phyloP scores from a whole-genome alignment of 2,329 filamentous ascomycete genomes.

The Sclerotinia borealis region DNA sequence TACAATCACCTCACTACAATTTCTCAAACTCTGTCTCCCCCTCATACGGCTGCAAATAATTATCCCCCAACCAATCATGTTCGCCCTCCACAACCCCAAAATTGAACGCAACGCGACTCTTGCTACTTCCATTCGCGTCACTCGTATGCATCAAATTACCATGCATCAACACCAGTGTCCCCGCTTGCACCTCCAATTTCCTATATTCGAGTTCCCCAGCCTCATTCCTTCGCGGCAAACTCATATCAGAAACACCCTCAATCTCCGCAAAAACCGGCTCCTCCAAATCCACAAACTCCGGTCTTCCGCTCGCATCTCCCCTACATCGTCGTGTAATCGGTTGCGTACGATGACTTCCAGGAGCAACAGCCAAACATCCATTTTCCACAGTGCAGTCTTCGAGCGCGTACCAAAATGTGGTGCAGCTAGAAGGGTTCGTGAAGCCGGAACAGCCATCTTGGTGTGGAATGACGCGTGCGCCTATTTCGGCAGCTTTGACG shows the following conservation, averaged over 20 bases:
- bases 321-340: neutral
- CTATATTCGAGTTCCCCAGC: neutral
- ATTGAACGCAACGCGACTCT: slow-evolving; percentile 2
- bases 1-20: no score
- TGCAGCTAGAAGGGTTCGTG: neutral
- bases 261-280: neutral
- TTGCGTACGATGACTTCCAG: neutral
- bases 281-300: neutral
- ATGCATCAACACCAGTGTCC: slow-evolving; percentile 6
- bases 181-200: slow-evolving; percentile 5
- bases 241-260: neutral
- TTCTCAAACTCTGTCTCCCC: neutral
- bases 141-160: slow-evolving; percentile 8
- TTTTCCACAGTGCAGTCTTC: neutral
- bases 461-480: neutral
- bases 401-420: slow-evolving; percentile 5
- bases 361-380: neutral
- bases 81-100: slow-evolving; percentile 1
- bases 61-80: neutral
- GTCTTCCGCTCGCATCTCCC: neutral
- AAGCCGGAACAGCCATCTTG: slow-evolving; percentile 7
- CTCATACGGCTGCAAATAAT: slow-evolving; percentile 6
- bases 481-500: neutral
- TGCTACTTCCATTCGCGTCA: neutral
- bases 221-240: neutral